Evolutionary conservation across 2,329 filamentous ascomycete genomes (phyloP).

Genomic region (Dactylonectria estremocensis): DNA sequence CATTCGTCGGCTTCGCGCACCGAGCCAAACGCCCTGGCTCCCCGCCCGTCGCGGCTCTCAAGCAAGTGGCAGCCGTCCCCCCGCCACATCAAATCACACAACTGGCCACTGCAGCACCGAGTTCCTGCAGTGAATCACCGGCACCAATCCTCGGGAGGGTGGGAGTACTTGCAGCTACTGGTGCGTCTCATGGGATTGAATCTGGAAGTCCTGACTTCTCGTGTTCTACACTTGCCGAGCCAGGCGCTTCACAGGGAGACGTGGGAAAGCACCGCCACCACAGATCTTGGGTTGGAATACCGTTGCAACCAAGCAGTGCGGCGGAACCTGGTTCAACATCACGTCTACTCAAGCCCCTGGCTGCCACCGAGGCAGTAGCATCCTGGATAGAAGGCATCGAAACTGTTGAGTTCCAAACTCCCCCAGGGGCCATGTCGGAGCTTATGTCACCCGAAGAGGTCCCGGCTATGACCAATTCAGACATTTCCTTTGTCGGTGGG

Average conservation of each 20-base stretch:
- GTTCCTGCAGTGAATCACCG: background rate
- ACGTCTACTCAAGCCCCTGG: background rate
- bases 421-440: background rate
- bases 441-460: background rate
- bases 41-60: slow-evolving; percentile 3
- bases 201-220: background rate
- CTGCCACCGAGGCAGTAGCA: slow-evolving; percentile 5
- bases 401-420: background rate
- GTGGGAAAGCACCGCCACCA: too few species aligned
- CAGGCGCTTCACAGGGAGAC: background rate
- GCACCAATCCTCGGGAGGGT: background rate
- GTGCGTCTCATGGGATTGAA: background rate
- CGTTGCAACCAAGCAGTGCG: background rate
- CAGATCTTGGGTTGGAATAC: too few species aligned
- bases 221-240: background rate
- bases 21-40: slow-evolving; percentile 30
- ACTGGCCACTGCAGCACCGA: background rate
- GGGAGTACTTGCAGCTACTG: background rate
- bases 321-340: background rate
- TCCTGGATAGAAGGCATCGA: slow-evolving; percentile 17
- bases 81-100: background rate
- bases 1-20: slow-evolving; percentile 40
- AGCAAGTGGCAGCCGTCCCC: background rate
- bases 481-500: background rate
- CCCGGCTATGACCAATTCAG: background rate